Base-by-base conservation (phyloP, 2,329 filamentous ascomycete genomes). In the Fusarium protoensiforme region DNA sequence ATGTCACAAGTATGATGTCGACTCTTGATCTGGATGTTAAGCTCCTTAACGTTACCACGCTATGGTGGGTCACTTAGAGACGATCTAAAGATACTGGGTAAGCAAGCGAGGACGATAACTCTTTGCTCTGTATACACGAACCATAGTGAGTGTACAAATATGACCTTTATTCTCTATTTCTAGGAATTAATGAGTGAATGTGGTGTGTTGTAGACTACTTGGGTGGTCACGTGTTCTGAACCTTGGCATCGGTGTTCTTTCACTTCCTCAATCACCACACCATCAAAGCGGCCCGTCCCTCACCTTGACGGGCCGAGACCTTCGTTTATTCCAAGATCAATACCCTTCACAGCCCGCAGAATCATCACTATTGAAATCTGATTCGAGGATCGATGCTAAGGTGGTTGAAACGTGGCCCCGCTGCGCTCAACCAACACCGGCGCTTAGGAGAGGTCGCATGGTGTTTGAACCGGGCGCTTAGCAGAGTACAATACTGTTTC, bases 381-480 rank as follows among this genome's bases (percentile, higher is more conserved):
- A 63, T 67, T 70, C 18, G 43, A 31, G 7, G 24, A 31, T 31
- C 24, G 48, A 70, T 57, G 11, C 31, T 3, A 1, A 18, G 16
- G 24, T 13, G 0, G 18, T 67, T 67, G 63, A 43, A 60, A 67
- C 35, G 36, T 51, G 24, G n/a, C 39, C 58, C 62, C 29, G 27
- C 54, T 14, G 38, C 11, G 27, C 10, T 51, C 14, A 24, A 6
- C 18, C 29, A 7, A 41, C 6, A n/a, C 41, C 39, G 57, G 61
- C 69, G 43, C 64, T 68, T 71, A 60, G 4, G 2, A 54, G 46
- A 0, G 5, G n/a, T 8, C 9, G 24, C 11, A 7, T 41, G 38
- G 38, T 41, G 38, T 41, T 41, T 41, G 33, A 1, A 33, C 8
- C 54, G 20, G 61, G 65, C 68, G 69, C 69, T 72, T 72, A 69